Conservation (phyloP, 1,139 yeast species). For the Pichia inconspicua region DNA sequence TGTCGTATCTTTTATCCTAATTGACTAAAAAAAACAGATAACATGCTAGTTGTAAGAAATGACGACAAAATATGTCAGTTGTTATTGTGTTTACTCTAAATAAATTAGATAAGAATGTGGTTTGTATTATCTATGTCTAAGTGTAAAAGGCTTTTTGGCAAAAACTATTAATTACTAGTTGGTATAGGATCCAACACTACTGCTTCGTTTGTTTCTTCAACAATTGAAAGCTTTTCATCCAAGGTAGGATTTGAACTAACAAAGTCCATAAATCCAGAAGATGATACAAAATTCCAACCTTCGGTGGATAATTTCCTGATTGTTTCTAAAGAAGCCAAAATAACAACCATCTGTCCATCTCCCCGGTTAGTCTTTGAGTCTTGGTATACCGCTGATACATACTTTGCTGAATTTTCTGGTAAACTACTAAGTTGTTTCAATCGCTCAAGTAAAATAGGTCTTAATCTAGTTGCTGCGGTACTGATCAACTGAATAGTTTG, state of each 20-base stretch:
- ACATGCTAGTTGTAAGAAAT: no score
- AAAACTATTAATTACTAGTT: background rate
- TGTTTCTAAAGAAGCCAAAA: constrained; percentile 27
- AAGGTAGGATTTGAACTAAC: background rate
- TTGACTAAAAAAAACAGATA: no score
- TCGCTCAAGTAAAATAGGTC: constrained; percentile 16
- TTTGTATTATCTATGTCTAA: background rate
- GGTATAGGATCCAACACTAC: background rate
- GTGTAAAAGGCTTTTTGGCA: background rate
- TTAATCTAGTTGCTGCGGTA: constrained; percentile 23
- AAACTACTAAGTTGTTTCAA: constrained; percentile 12
- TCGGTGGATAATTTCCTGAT: constrained; percentile 16
- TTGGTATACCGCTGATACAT: constrained; percentile 17
- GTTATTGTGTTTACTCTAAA: no score
- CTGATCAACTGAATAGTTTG: constrained; percentile 37
- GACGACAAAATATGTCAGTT: no score
- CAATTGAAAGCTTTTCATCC: constrained; percentile 5
- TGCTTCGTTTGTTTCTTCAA: constrained; percentile 2
- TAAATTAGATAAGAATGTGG: no score
- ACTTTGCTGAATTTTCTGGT: constrained; percentile 16
- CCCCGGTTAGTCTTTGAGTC: constrained; percentile 21
- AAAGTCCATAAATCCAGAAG: background rate
- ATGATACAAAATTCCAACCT: background rate
- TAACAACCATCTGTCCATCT: constrained; percentile 22
- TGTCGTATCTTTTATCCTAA: no score